Base-by-base conservation (phyloP, 2,329 filamentous ascomycete genomes). In the Verticillium nubilum region DNA sequence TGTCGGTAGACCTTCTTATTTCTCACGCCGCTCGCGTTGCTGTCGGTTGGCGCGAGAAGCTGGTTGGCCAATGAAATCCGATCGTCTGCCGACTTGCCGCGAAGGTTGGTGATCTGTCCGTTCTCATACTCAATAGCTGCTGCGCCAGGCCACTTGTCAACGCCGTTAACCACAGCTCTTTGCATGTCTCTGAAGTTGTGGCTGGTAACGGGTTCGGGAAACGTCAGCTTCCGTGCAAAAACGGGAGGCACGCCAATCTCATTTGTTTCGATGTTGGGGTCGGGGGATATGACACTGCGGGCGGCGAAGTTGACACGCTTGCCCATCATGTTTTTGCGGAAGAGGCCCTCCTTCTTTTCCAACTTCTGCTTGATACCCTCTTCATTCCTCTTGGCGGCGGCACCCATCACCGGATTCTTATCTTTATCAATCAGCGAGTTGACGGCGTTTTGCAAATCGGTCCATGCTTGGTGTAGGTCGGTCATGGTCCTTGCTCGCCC, bases 291-390 rank as follows among this genome's bases (percentile, higher is more conserved):
- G 72, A 99, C 95, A 82, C 91, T 96, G 73, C 95, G 89, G 37
- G 95, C 95, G 56, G 95, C 95, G 72, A 95, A 98, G 74, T 99
- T 98, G 77, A 99, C 95, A 80, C 95, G 92, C 81, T 99, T 99
- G 62, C 95, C 95, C 95, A 99, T 99, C 95, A 99, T 98, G 76
- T 99, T 97, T 80, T 97, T 98, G 68, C 95, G 85, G 80, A 99
- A 99, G 29, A 99, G 82, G 65, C 95, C 95, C 71, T 99, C 96
- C 76, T 99, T 99, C 81, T 99, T 99, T 76, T 99, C 95, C 28
- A 99, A 82, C 70, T 93, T 90, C 72, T 99, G 95, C 77, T 99
- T 99, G 77, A 99, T 96, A 67, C 96, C 95, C 64, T 97, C 93
- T 62, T 96, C 91, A 58, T 91, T 89, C 59, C 87, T 83, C 68